Evolutionary conservation across 2,329 filamentous ascomycete genomes (phyloP).

Genomic region (Pyrenophora graminea): DNA sequence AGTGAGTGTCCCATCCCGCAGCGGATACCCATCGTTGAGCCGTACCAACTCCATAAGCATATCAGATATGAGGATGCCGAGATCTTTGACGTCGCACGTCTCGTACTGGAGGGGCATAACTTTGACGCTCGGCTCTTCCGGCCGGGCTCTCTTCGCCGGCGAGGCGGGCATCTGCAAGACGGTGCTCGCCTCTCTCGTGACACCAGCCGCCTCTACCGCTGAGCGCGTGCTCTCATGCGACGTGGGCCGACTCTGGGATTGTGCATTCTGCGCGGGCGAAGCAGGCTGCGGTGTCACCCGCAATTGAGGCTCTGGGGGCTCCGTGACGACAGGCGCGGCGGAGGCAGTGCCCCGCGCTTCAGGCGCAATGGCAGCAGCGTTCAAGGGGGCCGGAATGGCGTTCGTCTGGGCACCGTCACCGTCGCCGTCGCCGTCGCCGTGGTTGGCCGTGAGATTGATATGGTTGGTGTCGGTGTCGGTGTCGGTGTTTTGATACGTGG

Average conservation of each 20-base stretch:
- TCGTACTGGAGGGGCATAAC: conserved; percentile 77
- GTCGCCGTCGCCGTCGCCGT: background rate
- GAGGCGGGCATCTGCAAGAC: conserved; percentile 26
- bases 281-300: conserved; percentile 40
- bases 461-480: background rate
- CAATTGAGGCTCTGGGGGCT: conserved; percentile 42
- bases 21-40: conserved; percentile 85
- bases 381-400: conserved; percentile 13
- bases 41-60: conserved; percentile 96
- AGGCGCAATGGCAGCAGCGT: conserved; percentile 26
- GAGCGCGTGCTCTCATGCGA: conserved; percentile 18
- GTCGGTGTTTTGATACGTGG: conserved; percentile 43
- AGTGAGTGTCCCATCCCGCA: conserved; percentile 84
- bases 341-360: conserved; percentile 38
- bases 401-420: conserved; percentile 3
- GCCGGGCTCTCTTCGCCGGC: conserved; percentile 39
- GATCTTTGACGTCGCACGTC: conserved; percentile 77
- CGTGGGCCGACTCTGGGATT: conserved; percentile 13
- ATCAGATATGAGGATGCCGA: conserved; percentile 87
- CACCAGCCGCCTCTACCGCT: conserved; percentile 15
- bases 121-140: conserved; percentile 53
- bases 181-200: conserved; percentile 23
- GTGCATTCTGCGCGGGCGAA: conserved; percentile 25
- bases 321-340: conserved; percentile 38
- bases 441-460: background rate